These are phyloP conservation scores for Trametes sp. DNA, from an alignment of 1,284 basidiomycete species.

Conservation along the genomic window DNA sequence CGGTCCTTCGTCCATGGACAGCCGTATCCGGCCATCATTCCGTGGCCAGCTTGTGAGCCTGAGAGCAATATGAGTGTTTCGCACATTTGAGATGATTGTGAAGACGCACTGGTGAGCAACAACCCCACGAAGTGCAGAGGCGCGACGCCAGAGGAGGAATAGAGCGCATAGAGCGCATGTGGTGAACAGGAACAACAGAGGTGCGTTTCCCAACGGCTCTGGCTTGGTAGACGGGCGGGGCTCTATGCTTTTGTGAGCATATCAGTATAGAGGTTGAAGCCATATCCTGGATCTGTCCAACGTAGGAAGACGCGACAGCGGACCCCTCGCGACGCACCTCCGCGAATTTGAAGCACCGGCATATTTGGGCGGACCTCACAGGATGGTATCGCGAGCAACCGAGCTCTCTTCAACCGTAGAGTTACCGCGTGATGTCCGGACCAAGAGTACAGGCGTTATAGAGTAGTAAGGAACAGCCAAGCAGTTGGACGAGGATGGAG, in stretches of 20 bases:
- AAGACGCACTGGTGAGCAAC: slow-evolving; percentile 74
- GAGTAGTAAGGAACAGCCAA: too few relatives aligned
- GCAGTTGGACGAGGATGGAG: not conserved
- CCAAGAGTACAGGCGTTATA: too few relatives aligned
- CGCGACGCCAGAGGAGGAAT: slow-evolving; percentile 72
- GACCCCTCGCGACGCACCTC: too few relatives aligned
- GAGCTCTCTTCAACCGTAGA: too few relatives aligned
- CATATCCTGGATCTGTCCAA: too few relatives aligned
- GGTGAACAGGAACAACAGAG: slow-evolving; percentile 65
- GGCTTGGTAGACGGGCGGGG: slow-evolving; percentile 68
- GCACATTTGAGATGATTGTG: too few relatives aligned
- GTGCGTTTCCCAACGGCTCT: slow-evolving; percentile 65
- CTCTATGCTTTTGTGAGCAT: slow-evolving; percentile 50
- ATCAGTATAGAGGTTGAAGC: slow-evolving; percentile 18
- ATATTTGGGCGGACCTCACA: too few relatives aligned
- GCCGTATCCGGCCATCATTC: slow-evolving; percentile 65
- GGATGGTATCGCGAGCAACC: too few relatives aligned
- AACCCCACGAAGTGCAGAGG: slow-evolving; percentile 61
- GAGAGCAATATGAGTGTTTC: not conserved
- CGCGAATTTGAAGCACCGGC: too few relatives aligned
- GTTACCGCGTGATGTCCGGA: not conserved
- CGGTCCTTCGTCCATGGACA: slow-evolving; percentile 78
- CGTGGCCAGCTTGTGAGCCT: slow-evolving; percentile 68
- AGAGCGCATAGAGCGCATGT: slow-evolving; percentile 64
- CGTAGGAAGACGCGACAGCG: too few relatives aligned